Evolutionary conservation across 1,284 basidiomycete genomes (phyloP), one percentile per base, ranked within the genome.

Genomic region (Apiotrichum domesticum): DNA sequence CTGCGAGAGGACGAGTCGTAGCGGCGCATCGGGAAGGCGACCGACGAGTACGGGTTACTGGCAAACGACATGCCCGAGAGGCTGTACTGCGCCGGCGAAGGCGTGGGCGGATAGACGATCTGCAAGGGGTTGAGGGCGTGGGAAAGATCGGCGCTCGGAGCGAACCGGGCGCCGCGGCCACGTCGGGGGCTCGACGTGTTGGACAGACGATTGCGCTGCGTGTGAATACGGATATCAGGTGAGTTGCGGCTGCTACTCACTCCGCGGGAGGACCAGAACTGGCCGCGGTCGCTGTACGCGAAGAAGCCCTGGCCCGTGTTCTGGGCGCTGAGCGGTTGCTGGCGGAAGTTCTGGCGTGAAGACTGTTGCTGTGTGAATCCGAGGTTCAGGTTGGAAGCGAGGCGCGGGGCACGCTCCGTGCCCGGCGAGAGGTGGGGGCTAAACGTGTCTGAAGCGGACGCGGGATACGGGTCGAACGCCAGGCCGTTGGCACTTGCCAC

Each of bases 1-100:
- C 87, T 90, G 47, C 87, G 83, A 56, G 34, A 9, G 33, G 50
- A 4, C 6, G 29, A 6, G 6, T 51, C 50, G 9, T 15, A 41
- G 3, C 41, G 32, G n/a, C 50, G 50, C 7, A 34, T 15, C 13
- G n/a, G 3, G 9, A 39, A 15, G 32, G 40, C 33, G 40, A 42
- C 32, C 3, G 47, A 40, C 5, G 47, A 40, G 49, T 42, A 42
- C 9, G 37, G 37, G 47, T 49, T 40, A 15, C 35, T n/a, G 3
- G n/a, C 46, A 37, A 39, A 49, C 35, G 21, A 37, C 11, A 7
- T 42, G 35, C 29, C 50, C 21, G 33, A 40, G 7, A 51, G 33
- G 8, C n/a, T 34, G n/a, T 33, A 41, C 40, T 43, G 40, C 2
- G 33, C 7, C 1, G 40, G 50, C 41, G 50, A 10, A 8, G 40